Evolutionary conservation across 176 grass and related monocot genomes (phyloP).

Genomic region (Zea mays): Zm-B73-REFERENCE-NAM-5.0 NC_050103.1:180206501-180207000

Average conservation of each 20-base stretch:
- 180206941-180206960: too few relatives aligned
- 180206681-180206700: conserved; percentile 7
- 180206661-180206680: conserved; percentile 13
- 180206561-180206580: conserved; percentile 35
- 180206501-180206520: background rate
- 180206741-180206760: background rate
- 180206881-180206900: background rate
- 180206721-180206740: conserved; percentile 10
- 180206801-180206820: background rate
- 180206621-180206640: background rate
- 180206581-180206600: background rate
- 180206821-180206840: conserved; percentile 34
- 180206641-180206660: background rate
- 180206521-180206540: background rate
- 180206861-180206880: background rate
- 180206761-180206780: background rate
- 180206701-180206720: background rate
- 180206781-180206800: background rate
- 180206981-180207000: background rate
- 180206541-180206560: background rate
- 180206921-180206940: background rate
- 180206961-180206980: too few relatives aligned
- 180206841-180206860: background rate
- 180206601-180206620: background rate
- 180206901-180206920: conserved; percentile 13